Percentiles rank a stretch among this genome's conserved stretches.
phyloP scores from a whole-genome alignment of 78 protist genomes.

The Blattamonas nauphoetae region DNA sequence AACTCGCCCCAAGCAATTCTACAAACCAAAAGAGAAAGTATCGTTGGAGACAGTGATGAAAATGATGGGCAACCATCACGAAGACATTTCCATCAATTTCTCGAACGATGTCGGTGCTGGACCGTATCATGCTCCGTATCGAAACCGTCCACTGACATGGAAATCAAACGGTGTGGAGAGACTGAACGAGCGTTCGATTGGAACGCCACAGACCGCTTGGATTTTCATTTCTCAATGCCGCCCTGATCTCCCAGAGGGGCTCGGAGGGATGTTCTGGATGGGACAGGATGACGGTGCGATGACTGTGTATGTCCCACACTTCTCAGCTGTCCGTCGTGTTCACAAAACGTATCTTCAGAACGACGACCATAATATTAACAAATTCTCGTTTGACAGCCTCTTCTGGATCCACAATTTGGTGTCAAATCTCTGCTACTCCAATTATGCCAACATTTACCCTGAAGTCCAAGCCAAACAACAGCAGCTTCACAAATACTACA shows the following conservation, averaged over 20 bases:
- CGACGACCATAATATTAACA: not conserved
- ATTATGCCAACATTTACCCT: not conserved
- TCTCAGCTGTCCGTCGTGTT: not conserved
- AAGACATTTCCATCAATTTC: not conserved
- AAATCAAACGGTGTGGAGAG: not conserved
- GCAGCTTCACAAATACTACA: not conserved
- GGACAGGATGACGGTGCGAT: not conserved
- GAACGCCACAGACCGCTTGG: slow-evolving; percentile 30
- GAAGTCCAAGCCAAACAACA: not conserved
- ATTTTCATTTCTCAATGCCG: slow-evolving; percentile 29
- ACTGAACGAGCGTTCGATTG: slow-evolving; percentile 33
- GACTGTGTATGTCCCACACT: not conserved
- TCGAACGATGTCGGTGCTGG: slow-evolving; percentile 26
- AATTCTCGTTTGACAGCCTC: not conserved
- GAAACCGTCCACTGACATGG: slow-evolving; percentile 24
- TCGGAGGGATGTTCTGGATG: slow-evolving; percentile 3
- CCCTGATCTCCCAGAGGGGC: not conserved
- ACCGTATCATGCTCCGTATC: slow-evolving; percentile 16
- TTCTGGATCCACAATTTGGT: slow-evolving; percentile 9
- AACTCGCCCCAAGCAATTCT: not conserved
- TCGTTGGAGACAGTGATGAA: not conserved
- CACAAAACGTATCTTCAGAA: not conserved
- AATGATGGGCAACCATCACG: not conserved
- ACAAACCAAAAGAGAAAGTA: not conserved
- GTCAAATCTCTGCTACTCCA: not conserved